phyloP scores from a whole-genome alignment of 1,139 yeast genomes.

The Candida mesenterica region DNA sequence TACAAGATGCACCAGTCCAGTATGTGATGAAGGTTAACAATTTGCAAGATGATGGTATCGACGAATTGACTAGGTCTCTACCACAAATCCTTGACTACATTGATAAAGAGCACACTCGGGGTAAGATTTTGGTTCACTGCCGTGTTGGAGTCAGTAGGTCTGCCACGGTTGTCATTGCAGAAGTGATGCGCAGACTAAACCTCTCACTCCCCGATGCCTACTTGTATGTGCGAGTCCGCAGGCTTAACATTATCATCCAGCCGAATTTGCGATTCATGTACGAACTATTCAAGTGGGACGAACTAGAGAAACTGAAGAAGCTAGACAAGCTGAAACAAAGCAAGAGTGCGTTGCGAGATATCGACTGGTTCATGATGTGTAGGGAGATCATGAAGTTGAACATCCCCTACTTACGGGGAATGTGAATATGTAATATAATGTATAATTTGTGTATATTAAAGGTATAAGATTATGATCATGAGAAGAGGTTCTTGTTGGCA shows the following conservation, averaged over 20 bases:
- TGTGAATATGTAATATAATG: constrained; percentile 1
- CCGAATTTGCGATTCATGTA: constrained; percentile 50
- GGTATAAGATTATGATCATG: not conserved
- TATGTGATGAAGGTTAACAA: constrained; percentile 46
- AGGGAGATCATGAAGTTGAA: constrained; percentile 79
- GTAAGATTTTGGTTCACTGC: constrained; percentile 44
- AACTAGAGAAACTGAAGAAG: constrained; percentile 23
- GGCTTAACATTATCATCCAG: constrained; percentile 48
- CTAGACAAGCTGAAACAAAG: not conserved
- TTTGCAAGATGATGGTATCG: constrained; percentile 50
- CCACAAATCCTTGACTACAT: constrained; percentile 39
- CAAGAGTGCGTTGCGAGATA: constrained; percentile 48
- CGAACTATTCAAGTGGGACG: constrained; percentile 51
- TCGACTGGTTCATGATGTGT: constrained; percentile 91
- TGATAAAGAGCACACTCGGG: constrained; percentile 29
- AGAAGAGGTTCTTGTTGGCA: no score
- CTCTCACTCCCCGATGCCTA: constrained; percentile 42
- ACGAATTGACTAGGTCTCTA: constrained; percentile 35
- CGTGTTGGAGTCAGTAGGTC: constrained; percentile 52
- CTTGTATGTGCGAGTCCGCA: constrained; percentile 44
- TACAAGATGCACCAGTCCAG: constrained; percentile 18
- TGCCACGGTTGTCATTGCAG: constrained; percentile 51
- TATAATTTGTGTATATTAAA: not conserved
- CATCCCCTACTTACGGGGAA: constrained; percentile 46
- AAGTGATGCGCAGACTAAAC: constrained; percentile 42